Conservation (phyloP, 768 basidiomycete species). For the Amanita molliuscula region DNA sequence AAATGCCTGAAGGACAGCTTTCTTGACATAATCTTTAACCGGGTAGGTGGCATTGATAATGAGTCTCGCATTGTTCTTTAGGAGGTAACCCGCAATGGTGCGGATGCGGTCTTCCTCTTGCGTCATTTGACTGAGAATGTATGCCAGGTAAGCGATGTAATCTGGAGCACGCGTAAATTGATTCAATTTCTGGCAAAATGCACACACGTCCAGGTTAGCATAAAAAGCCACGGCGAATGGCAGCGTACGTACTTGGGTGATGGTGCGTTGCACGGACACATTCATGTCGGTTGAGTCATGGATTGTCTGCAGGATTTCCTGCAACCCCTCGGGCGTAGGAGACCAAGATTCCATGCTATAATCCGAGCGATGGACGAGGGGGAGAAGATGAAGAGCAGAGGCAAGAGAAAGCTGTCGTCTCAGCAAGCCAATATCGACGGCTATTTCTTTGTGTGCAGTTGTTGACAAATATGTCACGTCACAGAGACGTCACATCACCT, state of each 20-base stretch:
- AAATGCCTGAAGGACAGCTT: slow-evolving; percentile 72
- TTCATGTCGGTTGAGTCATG: slow-evolving; percentile 80
- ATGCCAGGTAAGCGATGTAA: slow-evolving; percentile 92
- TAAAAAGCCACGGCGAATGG: slow-evolving; percentile 11
- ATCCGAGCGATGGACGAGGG: slow-evolving; percentile 23
- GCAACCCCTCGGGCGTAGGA: slow-evolving; percentile 77
- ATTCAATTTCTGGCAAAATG: slow-evolving; percentile 62
- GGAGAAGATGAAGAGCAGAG: slow-evolving; percentile 16
- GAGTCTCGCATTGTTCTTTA: slow-evolving; percentile 90
- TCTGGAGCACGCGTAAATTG: slow-evolving; percentile 82
- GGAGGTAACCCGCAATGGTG: slow-evolving; percentile 89
- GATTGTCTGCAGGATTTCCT: slow-evolving; percentile 88
- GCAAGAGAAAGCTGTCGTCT: slow-evolving; percentile 12
- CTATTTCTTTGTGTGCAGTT: slow-evolving; percentile 20
- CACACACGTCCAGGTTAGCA: slow-evolving; percentile 13
- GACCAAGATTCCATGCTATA: slow-evolving; percentile 65
- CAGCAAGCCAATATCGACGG: slow-evolving; percentile 18
- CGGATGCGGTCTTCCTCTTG: slow-evolving; percentile 88
- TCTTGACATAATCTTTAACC: slow-evolving; percentile 66
- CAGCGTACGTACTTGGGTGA: slow-evolving; percentile 59
- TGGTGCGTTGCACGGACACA: slow-evolving; percentile 64
- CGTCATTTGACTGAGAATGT: slow-evolving; percentile 75
- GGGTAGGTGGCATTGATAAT: slow-evolving; percentile 59
- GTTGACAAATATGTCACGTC: slow-evolving; percentile 14
- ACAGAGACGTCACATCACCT: slow-evolving; percentile 9